Evolutionary conservation across 148 eudicot species (phyloP).

Genomic region (Selenicereus undatus): DNA sequence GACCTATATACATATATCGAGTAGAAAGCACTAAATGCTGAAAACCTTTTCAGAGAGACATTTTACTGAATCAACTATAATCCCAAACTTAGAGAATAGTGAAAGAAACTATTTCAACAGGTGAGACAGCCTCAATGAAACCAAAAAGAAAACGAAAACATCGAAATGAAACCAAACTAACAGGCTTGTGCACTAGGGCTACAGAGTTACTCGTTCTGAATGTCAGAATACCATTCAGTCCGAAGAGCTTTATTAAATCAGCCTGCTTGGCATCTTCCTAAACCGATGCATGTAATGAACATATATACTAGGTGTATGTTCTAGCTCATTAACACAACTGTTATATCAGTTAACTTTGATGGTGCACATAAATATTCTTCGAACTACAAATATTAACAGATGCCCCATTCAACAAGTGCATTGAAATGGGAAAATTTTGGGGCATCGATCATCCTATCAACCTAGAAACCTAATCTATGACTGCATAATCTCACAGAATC

Average conservation of each 20-base stretch:
- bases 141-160: no score
- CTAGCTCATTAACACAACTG: not conserved
- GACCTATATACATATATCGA: no score
- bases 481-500: slow-evolving; percentile 15
- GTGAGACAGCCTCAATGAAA: no score
- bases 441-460: slow-evolving; percentile 32
- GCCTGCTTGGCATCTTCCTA: not conserved
- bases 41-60: no score
- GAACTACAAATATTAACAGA: slow-evolving; percentile 36
- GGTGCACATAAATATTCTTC: slow-evolving; percentile 12
- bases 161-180: no score
- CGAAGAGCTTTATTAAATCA: not conserved
- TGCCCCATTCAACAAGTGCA: slow-evolving; percentile 51
- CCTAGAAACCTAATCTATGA: slow-evolving; percentile 22
- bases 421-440: slow-evolving; percentile 39
- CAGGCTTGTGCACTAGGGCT: no score
- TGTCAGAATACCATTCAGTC: no score
- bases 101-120: no score
- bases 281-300: not conserved
- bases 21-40: no score
- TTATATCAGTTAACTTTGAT: slow-evolving; percentile 9
- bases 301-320: not conserved
- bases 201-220: no score
- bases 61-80: no score
- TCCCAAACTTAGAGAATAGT: no score